These are phyloP conservation scores for Orbilia ellipsospora DNA, from an alignment of 2,329 filamentous ascomycete species.

Conservation along the genomic window DNA sequence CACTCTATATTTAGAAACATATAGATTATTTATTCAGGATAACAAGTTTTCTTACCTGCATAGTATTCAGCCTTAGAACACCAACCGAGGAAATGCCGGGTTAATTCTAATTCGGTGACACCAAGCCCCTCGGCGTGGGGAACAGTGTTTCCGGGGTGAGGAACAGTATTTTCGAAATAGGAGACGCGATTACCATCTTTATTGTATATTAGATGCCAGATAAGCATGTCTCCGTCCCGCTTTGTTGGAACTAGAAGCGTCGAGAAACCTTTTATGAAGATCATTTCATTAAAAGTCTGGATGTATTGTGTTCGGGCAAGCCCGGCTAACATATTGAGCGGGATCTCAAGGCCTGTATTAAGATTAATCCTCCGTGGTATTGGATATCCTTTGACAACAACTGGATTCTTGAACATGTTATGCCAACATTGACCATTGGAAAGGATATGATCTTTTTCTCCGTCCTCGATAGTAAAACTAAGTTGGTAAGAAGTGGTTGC, in stretches of 20 bases:
- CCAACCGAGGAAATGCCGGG: conserved; percentile 54
- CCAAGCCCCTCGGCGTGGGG: conserved; percentile 12
- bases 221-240: conserved; percentile 23
- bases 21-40: background rate
- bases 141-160: conserved; percentile 17
- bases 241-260: conserved; percentile 52
- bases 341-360: conserved; percentile 56
- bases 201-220: conserved; percentile 57
- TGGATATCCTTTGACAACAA: conserved; percentile 41
- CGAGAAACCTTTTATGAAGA: conserved; percentile 56
- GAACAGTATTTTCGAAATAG: no score
- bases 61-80: conserved; percentile 42
- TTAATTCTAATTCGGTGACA: conserved; percentile 8
- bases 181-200: conserved; percentile 30
- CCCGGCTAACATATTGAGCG: conserved; percentile 57
- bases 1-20: background rate
- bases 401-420: conserved; percentile 5
- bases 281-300: conserved; percentile 43
- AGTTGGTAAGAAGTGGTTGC: no score
- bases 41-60: conserved; percentile 17
- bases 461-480: conserved; percentile 19
- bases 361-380: conserved; percentile 24
- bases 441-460: conserved; percentile 2
- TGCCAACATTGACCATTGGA: conserved; percentile 36
- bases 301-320: conserved; percentile 44